phyloP scores from a whole-genome alignment of 371 early-diverging fungal genomes.

The Thermomucor indicae-seudaticae region DNA sequence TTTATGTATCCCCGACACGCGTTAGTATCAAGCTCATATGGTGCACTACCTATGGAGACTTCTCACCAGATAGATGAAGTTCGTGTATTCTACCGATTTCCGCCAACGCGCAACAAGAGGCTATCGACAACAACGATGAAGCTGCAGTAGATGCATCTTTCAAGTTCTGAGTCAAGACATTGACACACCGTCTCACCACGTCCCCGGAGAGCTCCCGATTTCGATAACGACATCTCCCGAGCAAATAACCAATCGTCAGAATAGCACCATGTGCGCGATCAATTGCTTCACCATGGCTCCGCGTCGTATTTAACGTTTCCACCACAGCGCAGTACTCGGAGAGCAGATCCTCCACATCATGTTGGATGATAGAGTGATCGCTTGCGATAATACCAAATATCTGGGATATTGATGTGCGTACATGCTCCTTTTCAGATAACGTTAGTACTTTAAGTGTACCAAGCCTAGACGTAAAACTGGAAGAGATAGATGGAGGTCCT shows the following conservation, averaged over 20 bases:
- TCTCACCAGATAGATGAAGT: too few species aligned
- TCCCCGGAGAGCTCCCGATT: constrained; percentile 32
- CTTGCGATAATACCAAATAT: constrained; percentile 76
- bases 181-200: constrained; percentile 34
- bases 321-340: constrained; percentile 32
- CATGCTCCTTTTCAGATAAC: constrained; percentile 58
- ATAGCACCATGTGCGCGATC: constrained; percentile 67
- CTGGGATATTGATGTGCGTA: constrained; percentile 63
- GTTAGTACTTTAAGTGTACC: constrained; percentile 64
- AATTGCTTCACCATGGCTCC: constrained; percentile 20
- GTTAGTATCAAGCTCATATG: too few species aligned
- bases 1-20: too few species aligned
- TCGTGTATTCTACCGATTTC: constrained; percentile 73
- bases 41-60: too few species aligned
- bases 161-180: constrained; percentile 37
- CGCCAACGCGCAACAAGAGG: constrained; percentile 58
- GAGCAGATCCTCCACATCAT: constrained; percentile 39
- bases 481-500: constrained; percentile 60
- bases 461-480: constrained; percentile 50
- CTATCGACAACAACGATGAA: constrained; percentile 42
- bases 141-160: constrained; percentile 36
- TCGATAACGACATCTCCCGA: constrained; percentile 64
- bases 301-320: constrained; percentile 21
- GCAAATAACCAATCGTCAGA: constrained; percentile 65
- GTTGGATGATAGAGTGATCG: constrained; percentile 26